phyloP scores from a whole-genome alignment of 495 filamentous ascomycete species.

The Xylaria curta region DNA sequence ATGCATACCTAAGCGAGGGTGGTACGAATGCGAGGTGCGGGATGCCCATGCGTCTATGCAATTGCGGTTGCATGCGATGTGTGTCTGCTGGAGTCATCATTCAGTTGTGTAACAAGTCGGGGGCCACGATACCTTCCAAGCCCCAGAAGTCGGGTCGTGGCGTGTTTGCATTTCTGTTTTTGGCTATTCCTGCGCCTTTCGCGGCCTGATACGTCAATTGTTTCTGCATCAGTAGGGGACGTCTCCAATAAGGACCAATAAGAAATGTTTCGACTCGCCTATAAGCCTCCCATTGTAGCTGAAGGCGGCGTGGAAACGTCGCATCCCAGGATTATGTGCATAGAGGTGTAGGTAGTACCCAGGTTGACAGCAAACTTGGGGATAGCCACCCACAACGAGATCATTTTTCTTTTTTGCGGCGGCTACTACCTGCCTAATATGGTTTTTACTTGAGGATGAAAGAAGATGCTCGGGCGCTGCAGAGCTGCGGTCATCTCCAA shows the following conservation, averaged over 20 bases:
- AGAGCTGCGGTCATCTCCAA: not conserved
- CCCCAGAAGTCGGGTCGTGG: slow-evolving; percentile 16
- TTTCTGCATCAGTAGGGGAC: slow-evolving; percentile 15
- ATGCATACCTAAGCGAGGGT: not conserved
- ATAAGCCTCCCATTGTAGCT: slow-evolving; percentile 3
- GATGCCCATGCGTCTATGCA: not conserved
- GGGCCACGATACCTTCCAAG: slow-evolving; percentile 10
- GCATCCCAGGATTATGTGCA: slow-evolving; percentile 19
- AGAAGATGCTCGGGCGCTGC: not conserved
- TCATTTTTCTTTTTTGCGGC: too few species aligned
- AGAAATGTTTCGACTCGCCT: not conserved
- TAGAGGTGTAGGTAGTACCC: not conserved
- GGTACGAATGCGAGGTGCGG: not conserved
- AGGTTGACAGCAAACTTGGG: not conserved
- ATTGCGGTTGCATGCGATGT: not conserved
- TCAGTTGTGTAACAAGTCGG: slow-evolving; percentile 5
- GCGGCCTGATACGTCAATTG: slow-evolving; percentile 25
- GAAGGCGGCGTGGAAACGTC: slow-evolving; percentile 9
- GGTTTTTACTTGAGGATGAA: not conserved
- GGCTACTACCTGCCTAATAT: slow-evolving; percentile 6
- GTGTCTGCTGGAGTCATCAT: not conserved
- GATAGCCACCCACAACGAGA: slow-evolving; percentile 3
- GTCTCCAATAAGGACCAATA: slow-evolving; percentile 2
- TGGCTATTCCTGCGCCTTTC: slow-evolving; percentile 11
- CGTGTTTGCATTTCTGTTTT: slow-evolving; percentile 19